Evolutionary conservation across 2,329 filamentous ascomycete genomes (phyloP), one percentile per base, ranked within the genome.

Genomic region (Ophiostoma pallidulum): DNA sequence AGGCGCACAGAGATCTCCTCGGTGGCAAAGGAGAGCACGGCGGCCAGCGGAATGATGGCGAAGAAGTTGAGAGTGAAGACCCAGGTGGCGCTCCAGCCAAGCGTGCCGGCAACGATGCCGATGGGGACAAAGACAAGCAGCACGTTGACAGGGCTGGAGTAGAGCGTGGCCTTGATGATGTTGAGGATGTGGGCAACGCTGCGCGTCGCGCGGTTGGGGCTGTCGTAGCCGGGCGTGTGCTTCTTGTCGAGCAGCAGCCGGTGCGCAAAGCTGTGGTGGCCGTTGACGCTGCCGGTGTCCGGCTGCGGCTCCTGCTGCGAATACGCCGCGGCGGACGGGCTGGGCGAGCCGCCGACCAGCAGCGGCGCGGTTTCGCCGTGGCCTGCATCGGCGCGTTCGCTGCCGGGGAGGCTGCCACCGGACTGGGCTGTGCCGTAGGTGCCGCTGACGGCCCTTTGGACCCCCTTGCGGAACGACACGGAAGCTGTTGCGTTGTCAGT

Each of bases 41-140:
- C 86, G 3, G 91, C 91, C 35, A 96, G 73, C 0, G 90, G 90
- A 50, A 96, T 82, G 56, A 96, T 95, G 52, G 85, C 85, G 56
- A 89, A 75, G 68, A 89, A 89, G 68, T 90, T 90, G 62, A 89
- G 74, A 41, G 78, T 70, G 64, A 90, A 90, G 54, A 88, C 75
- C 47, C 76, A 74, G 10, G 80, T 77, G 1, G 85, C 74, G 58
- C 73, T 71, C 80, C 82, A 84, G 40, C 70, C 67, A 51, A 77
- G 58, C 13, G 68, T 65, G 50, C 83, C 84, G 50, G 84, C 78
- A 45, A 80, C 59, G 53, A 90, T 85, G 52, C 84, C 85, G 36
- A 86, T 63, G 9, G 85, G 84, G 8, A 89, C 86, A 59, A 82
- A 80, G 51, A 87, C 70, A 54, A 92, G 80, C 46, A 83, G 72